These are phyloP conservation scores for Botryotinia convoluta DNA, from an alignment of 2,329 filamentous ascomycete species.

Conservation along the genomic window DNA sequence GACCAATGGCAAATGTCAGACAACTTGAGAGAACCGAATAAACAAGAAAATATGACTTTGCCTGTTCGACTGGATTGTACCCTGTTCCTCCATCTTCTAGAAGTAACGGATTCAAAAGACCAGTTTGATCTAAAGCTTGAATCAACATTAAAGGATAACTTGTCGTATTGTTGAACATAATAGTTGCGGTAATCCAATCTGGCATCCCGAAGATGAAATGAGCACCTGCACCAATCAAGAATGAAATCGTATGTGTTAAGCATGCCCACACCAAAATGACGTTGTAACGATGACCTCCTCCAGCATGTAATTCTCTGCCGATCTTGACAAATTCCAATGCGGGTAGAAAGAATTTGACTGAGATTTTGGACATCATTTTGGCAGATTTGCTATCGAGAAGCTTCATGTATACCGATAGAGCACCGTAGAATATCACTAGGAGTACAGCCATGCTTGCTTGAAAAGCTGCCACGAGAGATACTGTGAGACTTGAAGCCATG, in stretches of 20 bases:
- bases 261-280: constrained; percentile 45
- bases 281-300: constrained; percentile 41
- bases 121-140: constrained; percentile 42
- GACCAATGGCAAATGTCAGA: constrained; percentile 62
- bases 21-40: constrained; percentile 62
- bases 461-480: constrained; percentile 46
- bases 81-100: constrained; percentile 45
- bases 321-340: constrained; percentile 48
- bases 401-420: constrained; percentile 41
- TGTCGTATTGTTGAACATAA: constrained; percentile 51
- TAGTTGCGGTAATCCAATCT: constrained; percentile 46
- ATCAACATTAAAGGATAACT: constrained; percentile 48
- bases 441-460: constrained; percentile 49
- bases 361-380: constrained; percentile 47
- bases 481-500: constrained; percentile 33
- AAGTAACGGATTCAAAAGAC: constrained; percentile 52
- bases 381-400: constrained; percentile 41
- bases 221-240: constrained; percentile 42
- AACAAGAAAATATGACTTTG: constrained; percentile 64
- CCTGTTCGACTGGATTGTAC: constrained; percentile 52
- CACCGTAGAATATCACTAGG: constrained; percentile 47
- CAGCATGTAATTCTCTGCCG: constrained; percentile 43
- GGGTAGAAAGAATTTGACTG: constrained; percentile 48
- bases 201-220: constrained; percentile 44
- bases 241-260: constrained; percentile 42